Conservation (phyloP, 495 filamentous ascomycete genomes). For the Penicillium ucsense region DNA sequence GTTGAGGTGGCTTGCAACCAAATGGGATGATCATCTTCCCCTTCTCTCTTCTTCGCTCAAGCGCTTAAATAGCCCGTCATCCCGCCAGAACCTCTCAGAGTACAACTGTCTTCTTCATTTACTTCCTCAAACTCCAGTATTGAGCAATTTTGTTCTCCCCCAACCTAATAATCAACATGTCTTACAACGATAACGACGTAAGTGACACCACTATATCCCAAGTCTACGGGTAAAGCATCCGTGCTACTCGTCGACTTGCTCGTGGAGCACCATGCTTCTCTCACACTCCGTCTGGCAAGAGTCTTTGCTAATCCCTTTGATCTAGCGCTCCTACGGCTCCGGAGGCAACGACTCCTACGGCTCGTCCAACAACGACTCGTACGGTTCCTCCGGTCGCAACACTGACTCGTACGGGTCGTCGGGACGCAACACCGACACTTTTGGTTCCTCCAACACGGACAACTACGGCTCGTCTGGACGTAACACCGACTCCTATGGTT, state of each 20-base stretch:
- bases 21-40: no score
- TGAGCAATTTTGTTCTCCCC: background rate
- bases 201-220: background rate
- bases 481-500: background rate
- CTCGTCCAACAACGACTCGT: background rate
- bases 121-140: background rate
- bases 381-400: background rate
- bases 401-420: background rate
- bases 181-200: slow-evolving; percentile 4
- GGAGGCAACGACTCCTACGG: background rate
- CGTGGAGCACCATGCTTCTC: background rate
- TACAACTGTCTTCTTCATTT: background rate
- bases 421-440: background rate
- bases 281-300: no score
- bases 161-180: background rate
- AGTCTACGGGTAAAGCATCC: no score
- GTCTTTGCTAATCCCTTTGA: background rate
- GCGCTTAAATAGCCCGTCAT: background rate
- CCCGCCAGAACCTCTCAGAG: background rate
- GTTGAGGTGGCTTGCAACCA: no score
- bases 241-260: no score
- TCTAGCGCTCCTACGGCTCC: background rate
- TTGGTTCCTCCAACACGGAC: background rate
- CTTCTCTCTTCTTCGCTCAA: no score
- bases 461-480: background rate